phyloP scores from a whole-genome alignment of 1,284 basidiomycete genomes.

The Rhodotorula mucilaginosa region DNA sequence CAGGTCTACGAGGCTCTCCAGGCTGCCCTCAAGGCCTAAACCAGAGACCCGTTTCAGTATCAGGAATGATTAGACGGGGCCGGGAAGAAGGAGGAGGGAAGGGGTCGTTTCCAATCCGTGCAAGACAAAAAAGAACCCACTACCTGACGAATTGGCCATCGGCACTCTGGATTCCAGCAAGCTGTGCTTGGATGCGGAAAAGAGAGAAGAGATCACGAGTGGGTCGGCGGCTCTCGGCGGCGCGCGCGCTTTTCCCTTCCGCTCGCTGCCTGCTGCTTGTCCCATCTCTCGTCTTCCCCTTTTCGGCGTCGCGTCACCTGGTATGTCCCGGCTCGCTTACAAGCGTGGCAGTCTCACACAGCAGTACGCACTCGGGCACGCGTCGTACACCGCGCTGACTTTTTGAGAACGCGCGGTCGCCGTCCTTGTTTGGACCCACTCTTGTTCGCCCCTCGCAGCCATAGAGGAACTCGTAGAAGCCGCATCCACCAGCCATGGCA shows the following conservation, averaged over 20 bases:
- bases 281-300: neutral
- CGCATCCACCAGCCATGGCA: slow-evolving; percentile 15
- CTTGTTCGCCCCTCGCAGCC: neutral
- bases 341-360: neutral
- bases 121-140: neutral
- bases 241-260: neutral
- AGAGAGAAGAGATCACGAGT: neutral
- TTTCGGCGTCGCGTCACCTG: neutral
- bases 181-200: neutral
- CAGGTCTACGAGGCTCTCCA: slow-evolving; percentile 96
- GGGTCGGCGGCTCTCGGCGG: neutral
- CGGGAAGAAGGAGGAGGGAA: neutral
- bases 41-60: neutral
- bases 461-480: too few relatives aligned
- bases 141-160: too few relatives aligned
- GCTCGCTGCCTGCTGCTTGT: neutral
- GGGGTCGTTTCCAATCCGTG: neutral
- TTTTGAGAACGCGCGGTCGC: neutral
- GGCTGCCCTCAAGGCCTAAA: slow-evolving; percentile 61
- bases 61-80: neutral
- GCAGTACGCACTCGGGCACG: neutral
- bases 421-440: neutral
- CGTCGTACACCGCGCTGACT: neutral
- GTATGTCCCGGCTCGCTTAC: neutral
- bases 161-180: neutral